phyloP scores from a whole-genome alignment of 1,139 yeast genomes.

The Debaryomyces psychrophilus region DNA sequence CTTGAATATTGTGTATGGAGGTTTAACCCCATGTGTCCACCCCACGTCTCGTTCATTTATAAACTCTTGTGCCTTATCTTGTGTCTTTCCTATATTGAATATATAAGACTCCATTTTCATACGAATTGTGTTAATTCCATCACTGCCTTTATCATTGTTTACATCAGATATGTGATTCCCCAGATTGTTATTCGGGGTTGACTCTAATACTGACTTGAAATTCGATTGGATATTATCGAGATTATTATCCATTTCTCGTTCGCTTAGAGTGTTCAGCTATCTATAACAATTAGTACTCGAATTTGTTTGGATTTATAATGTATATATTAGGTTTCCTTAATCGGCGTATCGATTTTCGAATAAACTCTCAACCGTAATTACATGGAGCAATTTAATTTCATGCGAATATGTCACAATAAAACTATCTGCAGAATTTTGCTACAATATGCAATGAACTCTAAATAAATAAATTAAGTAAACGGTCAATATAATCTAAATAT shows the following conservation, averaged over 20 bases:
- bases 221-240: neutral
- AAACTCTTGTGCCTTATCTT: conserved; percentile 9
- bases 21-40: conserved; percentile 37
- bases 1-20: conserved; percentile 34
- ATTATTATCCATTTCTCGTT: conserved; percentile 1
- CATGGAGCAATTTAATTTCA: conserved; percentile 4
- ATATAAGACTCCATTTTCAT: neutral
- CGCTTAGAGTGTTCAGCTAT: neutral
- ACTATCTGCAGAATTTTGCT: neutral
- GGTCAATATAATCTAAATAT: conserved; percentile 26
- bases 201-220: neutral
- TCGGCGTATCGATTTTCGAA: too few relatives aligned
- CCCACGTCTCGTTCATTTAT: conserved; percentile 14
- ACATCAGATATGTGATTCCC: neutral
- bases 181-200: conserved; percentile 4
- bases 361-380: neutral
- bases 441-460: neutral
- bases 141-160: neutral
- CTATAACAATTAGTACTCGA: neutral
- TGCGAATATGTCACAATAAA: conserved; percentile 1
- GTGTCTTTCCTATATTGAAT: neutral
- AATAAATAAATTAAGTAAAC: conserved; percentile 1
- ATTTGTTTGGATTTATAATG: neutral
- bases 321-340: too few relatives aligned
- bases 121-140: neutral